Base-by-base conservation (phyloP, 1,139 yeast species). In the Candida sp. region DNA sequence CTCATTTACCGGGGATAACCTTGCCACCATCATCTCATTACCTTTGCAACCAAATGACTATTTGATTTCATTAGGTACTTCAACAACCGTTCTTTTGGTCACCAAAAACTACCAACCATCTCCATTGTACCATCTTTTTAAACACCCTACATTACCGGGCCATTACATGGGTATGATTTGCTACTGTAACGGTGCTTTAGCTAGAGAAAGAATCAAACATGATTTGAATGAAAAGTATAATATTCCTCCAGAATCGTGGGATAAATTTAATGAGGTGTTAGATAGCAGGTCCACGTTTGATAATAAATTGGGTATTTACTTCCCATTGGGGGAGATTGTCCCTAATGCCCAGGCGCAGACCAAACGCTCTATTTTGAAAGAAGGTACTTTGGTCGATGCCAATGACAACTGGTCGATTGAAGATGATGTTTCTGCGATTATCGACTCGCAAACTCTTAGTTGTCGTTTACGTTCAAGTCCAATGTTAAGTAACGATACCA, bases 81-180 rank as follows among this genome's bases (percentile, higher is more conserved):
- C 95, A 15, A 90, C 97, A 3, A 90, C 97, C 0, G 90, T 88
- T 4, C 72, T 90, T 35, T 68, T 90, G 41, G 82, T 89, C 35
- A 90, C 97, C 4, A 84, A 87, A 47, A 76, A 81, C 46, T 90
- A 84, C 59, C 75, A 74, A 23, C 91, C 97, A 2, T 84, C 93
- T 1, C 80, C 90, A 4, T 86, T 84, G 53, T 90, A 89, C 60
- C 97, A 90, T 58, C 63, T 89, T 52, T 90, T 90, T 66, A 79
- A 81, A 47, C 97, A 90, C 59, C 97, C 97, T 5, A 84, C 95
- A 0, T 77, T 86, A 52, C 79, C 82, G 0, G 75, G 74, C 32
- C 81, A 84, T 39, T 91, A 82, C 61, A 90, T 90, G 97, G 96
- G 95, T 30, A 90, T 90, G 97, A 80, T 90, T 45, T 90, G 97